A percentile compares a stretch with the other conserved stretches of the same genome.
phyloP scores from a whole-genome alignment of 1,284 basidiomycete genomes.

The Boletus mariae region DNA sequence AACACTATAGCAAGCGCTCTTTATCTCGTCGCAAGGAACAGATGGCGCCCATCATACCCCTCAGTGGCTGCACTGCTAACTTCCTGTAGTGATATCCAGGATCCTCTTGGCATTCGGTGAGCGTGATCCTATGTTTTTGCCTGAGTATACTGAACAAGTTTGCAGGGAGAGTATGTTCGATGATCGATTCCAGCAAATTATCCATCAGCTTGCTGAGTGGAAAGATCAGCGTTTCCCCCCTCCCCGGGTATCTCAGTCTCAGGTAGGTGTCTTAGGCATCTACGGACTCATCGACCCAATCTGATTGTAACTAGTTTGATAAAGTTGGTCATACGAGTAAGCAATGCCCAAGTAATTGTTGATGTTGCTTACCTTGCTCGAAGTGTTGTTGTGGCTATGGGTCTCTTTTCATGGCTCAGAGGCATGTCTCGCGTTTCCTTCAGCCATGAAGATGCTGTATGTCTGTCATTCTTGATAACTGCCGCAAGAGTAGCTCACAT shows the following conservation, averaged over 20 bases:
- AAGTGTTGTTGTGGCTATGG: slow-evolving; percentile 82
- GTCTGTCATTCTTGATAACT: slow-evolving; percentile 29
- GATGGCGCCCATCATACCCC: slow-evolving; percentile 76
- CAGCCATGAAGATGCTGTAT: slow-evolving; percentile 72
- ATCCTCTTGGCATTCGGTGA: slow-evolving; percentile 65
- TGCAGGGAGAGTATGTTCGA: slow-evolving; percentile 56
- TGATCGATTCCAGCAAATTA: slow-evolving; percentile 51
- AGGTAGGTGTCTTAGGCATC: slow-evolving; percentile 37
- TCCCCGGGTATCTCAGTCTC: slow-evolving; percentile 74
- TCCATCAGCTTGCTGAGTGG: slow-evolving; percentile 60
- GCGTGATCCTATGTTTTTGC: slow-evolving; percentile 9
- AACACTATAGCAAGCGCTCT: slow-evolving; percentile 68
- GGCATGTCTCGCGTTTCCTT: slow-evolving; percentile 68
- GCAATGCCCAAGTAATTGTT: slow-evolving; percentile 23
- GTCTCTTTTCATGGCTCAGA: slow-evolving; percentile 64
- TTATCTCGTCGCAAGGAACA: slow-evolving; percentile 55
- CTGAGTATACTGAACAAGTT: slow-evolving; percentile 5
- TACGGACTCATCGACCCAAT: not conserved
- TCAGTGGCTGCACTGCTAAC: slow-evolving; percentile 62
- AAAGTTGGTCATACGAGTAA: slow-evolving; percentile 77
- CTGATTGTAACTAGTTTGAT: slow-evolving; percentile 60
- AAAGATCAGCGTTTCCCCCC: slow-evolving; percentile 78
- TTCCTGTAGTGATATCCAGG: slow-evolving; percentile 56
- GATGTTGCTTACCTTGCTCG: slow-evolving; percentile 12
- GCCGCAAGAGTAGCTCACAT: slow-evolving; percentile 9